Percentiles rank a stretch among this genome's conserved stretches.
These are phyloP conservation scores for Macrophomina tecta DNA, from an alignment of 2,329 filamentous ascomycete species.

Conservation along the genomic window DNA sequence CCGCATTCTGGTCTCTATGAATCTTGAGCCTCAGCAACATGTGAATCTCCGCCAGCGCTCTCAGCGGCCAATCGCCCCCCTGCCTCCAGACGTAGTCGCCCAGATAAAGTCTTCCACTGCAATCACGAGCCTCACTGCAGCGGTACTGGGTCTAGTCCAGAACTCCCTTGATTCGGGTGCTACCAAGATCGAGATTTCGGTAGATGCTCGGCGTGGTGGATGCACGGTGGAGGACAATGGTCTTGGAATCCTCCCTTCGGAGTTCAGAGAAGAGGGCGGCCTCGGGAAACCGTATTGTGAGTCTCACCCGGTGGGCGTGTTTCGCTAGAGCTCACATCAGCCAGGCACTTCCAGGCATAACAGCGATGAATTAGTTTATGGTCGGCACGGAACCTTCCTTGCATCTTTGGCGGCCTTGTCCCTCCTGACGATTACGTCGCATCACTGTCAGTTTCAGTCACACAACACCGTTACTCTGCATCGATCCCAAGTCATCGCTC, in stretches of 20 bases:
- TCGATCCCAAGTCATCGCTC: constrained; percentile 68
- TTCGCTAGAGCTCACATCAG: constrained; percentile 29
- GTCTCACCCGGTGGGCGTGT: constrained; percentile 38
- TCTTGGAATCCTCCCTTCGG: constrained; percentile 71
- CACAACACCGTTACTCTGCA: constrained; percentile 73
- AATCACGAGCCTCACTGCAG: constrained; percentile 75
- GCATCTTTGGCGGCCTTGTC: constrained; percentile 78
- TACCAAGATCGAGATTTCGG: constrained; percentile 68
- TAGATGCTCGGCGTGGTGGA: constrained; percentile 77
- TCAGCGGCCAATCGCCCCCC: constrained; percentile 61
- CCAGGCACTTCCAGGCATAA: constrained; percentile 79
- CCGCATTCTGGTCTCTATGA: constrained; percentile 19
- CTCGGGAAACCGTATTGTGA: constrained; percentile 76
- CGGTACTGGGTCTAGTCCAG: constrained; percentile 73
- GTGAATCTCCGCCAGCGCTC: constrained; percentile 16
- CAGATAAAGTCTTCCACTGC: constrained; percentile 86
- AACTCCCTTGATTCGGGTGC: constrained; percentile 86
- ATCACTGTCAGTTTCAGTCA: constrained; percentile 64
- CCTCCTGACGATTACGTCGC: constrained; percentile 77
- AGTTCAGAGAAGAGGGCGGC: constrained; percentile 74
- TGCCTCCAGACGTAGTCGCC: constrained; percentile 73
- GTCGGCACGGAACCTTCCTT: constrained; percentile 75
- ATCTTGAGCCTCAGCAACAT: constrained; percentile 19
- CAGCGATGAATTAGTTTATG: constrained; percentile 59
- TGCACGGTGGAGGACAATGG: constrained; percentile 89